Evolutionary conservation across 2,329 filamentous ascomycete species (phyloP), one percentile per base, ranked within the genome.

Genomic region (Aspergillus intermedius): DNA sequence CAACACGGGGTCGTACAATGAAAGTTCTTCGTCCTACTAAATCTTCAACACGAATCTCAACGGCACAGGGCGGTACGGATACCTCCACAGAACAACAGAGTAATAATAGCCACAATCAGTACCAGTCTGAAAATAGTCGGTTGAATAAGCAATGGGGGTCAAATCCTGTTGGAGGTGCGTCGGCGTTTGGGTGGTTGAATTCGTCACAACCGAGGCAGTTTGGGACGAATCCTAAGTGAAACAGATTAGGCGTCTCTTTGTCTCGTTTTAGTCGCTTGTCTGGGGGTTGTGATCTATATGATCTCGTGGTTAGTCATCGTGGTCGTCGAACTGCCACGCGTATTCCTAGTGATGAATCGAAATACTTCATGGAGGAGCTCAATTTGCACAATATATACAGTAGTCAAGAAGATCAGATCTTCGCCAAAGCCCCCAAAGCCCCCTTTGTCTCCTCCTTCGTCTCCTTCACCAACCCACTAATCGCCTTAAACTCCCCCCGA

Each of bases 121-220:
- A 21, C 19, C 17, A 21, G 15, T 40, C 37, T 12, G 25, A 30
- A 10, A 30, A 12, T 30, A 30, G 15, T 21, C 58, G 63, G 25
- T 47, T 66, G 17, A 62, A 58, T 41, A 77, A 78, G 58, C 73
- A 80, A 13, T 79, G 82, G 49, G 77, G 82, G 5, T 76, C 82
- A 28, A 97, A 97, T 62, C 91, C 93, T 0, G 81, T 95, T 15
- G 91, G 91, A 7, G 88, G 88, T n/a, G 91, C 87, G 12, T 93
- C 88, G 50, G 91, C 91, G 2, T 97, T 97, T 72, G 85, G 87
- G 10, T 97, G 91, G 91, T 84, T 96, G 75, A 91, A 87, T 54
- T 57, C 67, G 17, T 57, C 59, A 10, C 60, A 66, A 44, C 57
- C 60, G 17, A 41, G 45, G 5, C 50, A 52, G 19, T 40, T 49